Conservation (phyloP, 2,329 filamentous ascomycete species). For the Westerdykella aurantiaca region DNA sequence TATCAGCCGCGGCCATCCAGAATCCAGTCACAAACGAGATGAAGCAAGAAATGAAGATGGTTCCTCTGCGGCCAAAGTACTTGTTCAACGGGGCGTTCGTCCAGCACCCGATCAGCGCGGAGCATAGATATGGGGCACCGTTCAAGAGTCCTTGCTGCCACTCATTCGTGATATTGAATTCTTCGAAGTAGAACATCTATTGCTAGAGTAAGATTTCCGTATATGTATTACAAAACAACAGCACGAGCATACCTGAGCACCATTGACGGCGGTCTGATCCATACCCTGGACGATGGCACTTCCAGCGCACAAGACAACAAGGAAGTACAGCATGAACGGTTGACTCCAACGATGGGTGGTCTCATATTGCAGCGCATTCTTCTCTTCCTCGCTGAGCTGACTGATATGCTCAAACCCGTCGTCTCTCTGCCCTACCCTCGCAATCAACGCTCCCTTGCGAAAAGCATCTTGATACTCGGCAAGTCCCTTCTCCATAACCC, state of each 20-base stretch:
- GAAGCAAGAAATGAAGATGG: too few relatives aligned
- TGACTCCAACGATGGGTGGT: constrained; percentile 64
- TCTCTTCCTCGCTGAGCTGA: constrained; percentile 52
- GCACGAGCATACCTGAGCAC: constrained; percentile 17
- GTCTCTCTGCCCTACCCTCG: constrained; percentile 43
- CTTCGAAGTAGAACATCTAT: constrained; percentile 26
- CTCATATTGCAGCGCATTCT: constrained; percentile 54
- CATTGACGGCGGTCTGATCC: constrained; percentile 33
- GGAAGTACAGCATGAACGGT: constrained; percentile 58
- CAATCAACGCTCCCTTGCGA: constrained; percentile 48
- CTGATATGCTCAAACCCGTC: constrained; percentile 45
- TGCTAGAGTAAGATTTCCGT: background rate
- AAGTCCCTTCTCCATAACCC: constrained; percentile 47
- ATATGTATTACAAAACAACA: background rate
- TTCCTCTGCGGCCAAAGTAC: constrained; percentile 26
- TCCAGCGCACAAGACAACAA: constrained; percentile 61
- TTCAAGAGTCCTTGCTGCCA: constrained; percentile 27
- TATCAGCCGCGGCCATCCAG: too few relatives aligned
- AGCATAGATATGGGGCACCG: constrained; percentile 27
- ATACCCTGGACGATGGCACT: constrained; percentile 63
- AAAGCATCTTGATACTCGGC: constrained; percentile 46
- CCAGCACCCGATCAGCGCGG: constrained; percentile 39
- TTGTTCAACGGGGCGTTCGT: constrained; percentile 30
- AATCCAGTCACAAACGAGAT: too few relatives aligned
- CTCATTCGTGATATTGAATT: constrained; percentile 25